phyloP scores from a whole-genome alignment of 2,329 filamentous ascomycete genomes.

The Penicillium sp. region DNA sequence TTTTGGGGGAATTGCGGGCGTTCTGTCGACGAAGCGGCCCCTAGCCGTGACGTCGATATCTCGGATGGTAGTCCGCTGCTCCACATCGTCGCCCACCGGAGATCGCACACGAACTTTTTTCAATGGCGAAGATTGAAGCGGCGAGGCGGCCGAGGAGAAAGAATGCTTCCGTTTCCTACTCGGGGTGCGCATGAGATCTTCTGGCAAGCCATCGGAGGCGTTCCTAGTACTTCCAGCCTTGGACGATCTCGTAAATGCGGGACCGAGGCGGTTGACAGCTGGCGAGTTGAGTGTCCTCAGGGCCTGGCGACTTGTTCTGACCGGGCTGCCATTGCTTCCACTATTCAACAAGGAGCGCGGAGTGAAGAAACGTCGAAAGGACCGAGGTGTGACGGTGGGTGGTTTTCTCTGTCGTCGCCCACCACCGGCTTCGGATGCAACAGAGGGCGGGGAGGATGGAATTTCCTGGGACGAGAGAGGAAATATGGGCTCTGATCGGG shows the following conservation, averaged over 20 bases:
- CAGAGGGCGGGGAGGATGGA: slow-evolving; percentile 48
- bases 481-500: slow-evolving; percentile 40
- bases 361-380: slow-evolving; percentile 57
- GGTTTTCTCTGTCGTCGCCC: slow-evolving; percentile 48
- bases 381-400: slow-evolving; percentile 55
- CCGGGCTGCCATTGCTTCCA: slow-evolving; percentile 36
- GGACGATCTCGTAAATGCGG: slow-evolving; percentile 45
- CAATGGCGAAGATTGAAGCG: slow-evolving; percentile 55
- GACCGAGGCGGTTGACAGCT: slow-evolving; percentile 47
- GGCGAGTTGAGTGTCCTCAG: slow-evolving; percentile 49
- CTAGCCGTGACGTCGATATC: slow-evolving; percentile 30
- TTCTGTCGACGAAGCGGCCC: slow-evolving; percentile 19
- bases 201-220: slow-evolving; percentile 29
- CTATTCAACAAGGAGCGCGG: slow-evolving; percentile 48
- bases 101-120: slow-evolving; percentile 45
- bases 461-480: slow-evolving; percentile 38
- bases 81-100: slow-evolving; percentile 35
- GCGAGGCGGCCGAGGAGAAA: slow-evolving; percentile 50
- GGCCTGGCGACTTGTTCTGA: slow-evolving; percentile 49
- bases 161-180: slow-evolving; percentile 53
- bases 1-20: slow-evolving; percentile 24
- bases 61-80: slow-evolving; percentile 31
- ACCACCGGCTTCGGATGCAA: slow-evolving; percentile 42
- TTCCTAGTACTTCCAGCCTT: slow-evolving; percentile 35
- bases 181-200: slow-evolving; percentile 41